These are phyloP conservation scores for Fusarium floridanum DNA, from an alignment of 2,329 filamentous ascomycete genomes.

Conservation along the genomic window DNA sequence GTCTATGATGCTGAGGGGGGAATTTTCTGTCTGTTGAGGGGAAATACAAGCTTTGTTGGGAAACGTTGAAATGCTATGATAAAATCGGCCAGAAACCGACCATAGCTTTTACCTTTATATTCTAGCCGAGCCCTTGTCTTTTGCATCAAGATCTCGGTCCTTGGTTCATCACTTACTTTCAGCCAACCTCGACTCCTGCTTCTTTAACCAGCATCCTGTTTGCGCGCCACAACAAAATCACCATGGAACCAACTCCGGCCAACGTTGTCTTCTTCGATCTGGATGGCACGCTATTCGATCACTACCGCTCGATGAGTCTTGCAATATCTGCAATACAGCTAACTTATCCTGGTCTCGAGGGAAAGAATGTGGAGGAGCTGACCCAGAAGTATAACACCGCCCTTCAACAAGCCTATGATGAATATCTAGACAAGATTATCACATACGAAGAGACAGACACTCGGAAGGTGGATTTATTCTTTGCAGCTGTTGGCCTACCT, in stretches of 20 bases:
- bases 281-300: conserved; percentile 22
- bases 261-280: conserved; percentile 22
- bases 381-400: background rate
- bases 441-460: background rate
- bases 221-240: background rate
- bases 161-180: background rate
- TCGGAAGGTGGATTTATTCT: conserved; percentile 4
- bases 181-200: background rate
- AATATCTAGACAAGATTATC: conserved; percentile 1
- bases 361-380: background rate
- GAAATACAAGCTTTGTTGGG: background rate
- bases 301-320: background rate
- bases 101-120: background rate
- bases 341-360: fast-evolving
- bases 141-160: background rate
- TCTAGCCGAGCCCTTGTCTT: background rate
- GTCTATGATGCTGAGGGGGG: background rate
- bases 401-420: conserved; percentile 9
- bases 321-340: background rate
- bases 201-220: background rate
- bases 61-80: background rate
- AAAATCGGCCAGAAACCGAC: background rate
- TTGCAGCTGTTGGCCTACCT: background rate
- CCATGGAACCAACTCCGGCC: background rate
- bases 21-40: background rate